A percentile compares a stretch with the other conserved stretches of the same genome.
phyloP scores from a whole-genome alignment of 352 stramenopile genomes.

The Pythium guiyangense region DNA sequence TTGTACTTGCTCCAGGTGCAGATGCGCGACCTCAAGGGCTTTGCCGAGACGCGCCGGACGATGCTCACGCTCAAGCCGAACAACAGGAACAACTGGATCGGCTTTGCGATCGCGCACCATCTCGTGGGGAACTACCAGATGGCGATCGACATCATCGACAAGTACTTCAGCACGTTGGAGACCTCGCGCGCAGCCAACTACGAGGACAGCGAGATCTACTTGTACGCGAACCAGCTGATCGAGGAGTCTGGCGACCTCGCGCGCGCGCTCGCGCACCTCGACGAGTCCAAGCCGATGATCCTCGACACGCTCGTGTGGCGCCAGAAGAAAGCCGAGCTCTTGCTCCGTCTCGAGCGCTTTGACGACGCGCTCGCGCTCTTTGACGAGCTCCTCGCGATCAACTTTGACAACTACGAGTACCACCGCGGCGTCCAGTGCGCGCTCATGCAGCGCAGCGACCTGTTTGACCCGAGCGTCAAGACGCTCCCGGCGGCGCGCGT shows the following conservation, averaged over 20 bases:
- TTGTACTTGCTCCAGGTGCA: conserved; percentile 95
- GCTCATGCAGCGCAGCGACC: conserved; percentile 50
- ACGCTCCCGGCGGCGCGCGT: conserved; percentile 41
- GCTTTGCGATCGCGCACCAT: conserved; percentile 95
- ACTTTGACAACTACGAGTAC: conserved; percentile 90
- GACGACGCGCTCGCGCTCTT: conserved; percentile 66
- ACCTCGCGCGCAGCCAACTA: conserved; percentile 66
- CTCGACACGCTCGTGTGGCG: conserved; percentile 72
- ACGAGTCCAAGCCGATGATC: conserved; percentile 70
- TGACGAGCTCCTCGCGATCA: conserved; percentile 75
- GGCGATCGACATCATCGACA: conserved; percentile 95
- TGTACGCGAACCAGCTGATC: conserved; percentile 95
- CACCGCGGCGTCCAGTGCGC: conserved; percentile 85
- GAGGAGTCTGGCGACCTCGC: conserved; percentile 87
- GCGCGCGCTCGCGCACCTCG: conserved; percentile 83
- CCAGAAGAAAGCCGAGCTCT: conserved; percentile 70
- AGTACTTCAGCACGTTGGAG: conserved; percentile 91
- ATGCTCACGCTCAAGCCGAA: conserved; percentile 94
- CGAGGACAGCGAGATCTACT: conserved; percentile 95
- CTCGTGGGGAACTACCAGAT: conserved; percentile 90
- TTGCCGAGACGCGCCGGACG: conserved; percentile 90
- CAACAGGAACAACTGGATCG: conserved; percentile 96
- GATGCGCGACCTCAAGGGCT: conserved; percentile 89
- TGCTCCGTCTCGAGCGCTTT: conserved; percentile 58
- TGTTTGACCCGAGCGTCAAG: conserved; percentile 41